Base-by-base conservation (phyloP, 345 rosid genomes). In the Acer yangbiense region DNA sequence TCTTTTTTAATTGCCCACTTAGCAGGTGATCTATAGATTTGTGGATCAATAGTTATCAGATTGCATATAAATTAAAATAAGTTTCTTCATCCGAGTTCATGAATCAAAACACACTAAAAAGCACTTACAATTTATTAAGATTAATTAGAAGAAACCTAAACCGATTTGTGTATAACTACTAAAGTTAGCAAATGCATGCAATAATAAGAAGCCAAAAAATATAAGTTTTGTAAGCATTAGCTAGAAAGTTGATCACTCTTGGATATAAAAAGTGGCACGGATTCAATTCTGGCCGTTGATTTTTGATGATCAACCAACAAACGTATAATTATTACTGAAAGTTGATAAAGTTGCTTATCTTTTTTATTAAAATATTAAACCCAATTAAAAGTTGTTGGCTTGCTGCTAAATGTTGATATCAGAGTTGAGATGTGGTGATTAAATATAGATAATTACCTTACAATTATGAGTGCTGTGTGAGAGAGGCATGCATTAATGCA, bases 31-130 rank as follows among this genome's bases (percentile, higher is more conserved):
- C 9, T 23, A 23, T 54, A 18, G 41, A 65, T 9, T 55, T 67
- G 73, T 82, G 84, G 79, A 79, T 58, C 71, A 52, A 58, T 78
- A 12, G 73, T 39, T 71, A 78, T 78, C 82, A 70, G 57, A 70
- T 46, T 48, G 57, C 58, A 43, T 71, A 60, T 71, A 76, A 25
- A 25, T 25, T 25, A 25, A 57, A 25, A 44, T 73, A 74, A 9
- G 58, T 14, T 50, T 60, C 64, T 23, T 62, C 74, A 70, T 69
- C 70, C 68, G 61, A 74, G 68, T 73, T 73, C 68, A 46, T 63
- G 69, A 48, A 52, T 75, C 17, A 20, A 41, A 16, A 68, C 65
- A 29, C 54, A 25, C 58, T 20, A 7, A 55, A 17, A 39, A 32
- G 71, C 71, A 52, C 65, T 75, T 20, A 9, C 64, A 21, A 60